Conservation (phyloP, 805 yeast genomes). For the Yueomyces sinensis region DNA sequence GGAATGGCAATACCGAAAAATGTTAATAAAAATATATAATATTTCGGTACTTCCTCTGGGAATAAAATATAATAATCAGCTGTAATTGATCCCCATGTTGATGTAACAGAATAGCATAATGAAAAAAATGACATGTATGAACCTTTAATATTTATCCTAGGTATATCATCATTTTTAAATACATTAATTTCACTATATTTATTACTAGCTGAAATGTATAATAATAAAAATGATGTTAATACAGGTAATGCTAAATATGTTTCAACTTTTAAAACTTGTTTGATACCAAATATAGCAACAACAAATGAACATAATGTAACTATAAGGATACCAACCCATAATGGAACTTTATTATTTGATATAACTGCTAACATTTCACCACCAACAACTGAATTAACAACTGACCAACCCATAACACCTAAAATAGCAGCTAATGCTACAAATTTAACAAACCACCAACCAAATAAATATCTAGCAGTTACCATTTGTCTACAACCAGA, state of each 20-base stretch:
- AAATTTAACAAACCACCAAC: conserved; percentile 73
- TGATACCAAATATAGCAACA: conserved; percentile 70
- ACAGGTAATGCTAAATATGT: conserved; percentile 58
- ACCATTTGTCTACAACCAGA: conserved; percentile 89
- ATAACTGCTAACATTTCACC: conserved; percentile 68
- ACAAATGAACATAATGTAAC: conserved; percentile 49
- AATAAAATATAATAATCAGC: conserved; percentile 73
- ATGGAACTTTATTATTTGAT: conserved; percentile 51
- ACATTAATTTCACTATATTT: conserved; percentile 25
- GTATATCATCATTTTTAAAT: conserved; percentile 23
- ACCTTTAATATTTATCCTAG: conserved; percentile 38
- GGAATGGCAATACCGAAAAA: conserved; percentile 57
- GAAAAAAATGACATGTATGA: conserved; percentile 61
- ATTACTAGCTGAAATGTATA: conserved; percentile 49
- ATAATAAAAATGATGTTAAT: conserved; percentile 46
- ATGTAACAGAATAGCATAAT: conserved; percentile 61
- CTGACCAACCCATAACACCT: conserved; percentile 88
- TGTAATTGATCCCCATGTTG: conserved; percentile 84
- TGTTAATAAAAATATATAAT: conserved; percentile 44
- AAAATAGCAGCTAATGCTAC: conserved; percentile 58
- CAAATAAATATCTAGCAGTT: conserved; percentile 65
- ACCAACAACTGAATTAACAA: conserved; percentile 78
- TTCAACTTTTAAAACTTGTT: conserved; percentile 55
- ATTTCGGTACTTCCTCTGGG: conserved; percentile 55
- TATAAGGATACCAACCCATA: conserved; percentile 63